phyloP scores from a whole-genome alignment of 2,329 filamentous ascomycete species.

The Bipolaris bicolor region DNA sequence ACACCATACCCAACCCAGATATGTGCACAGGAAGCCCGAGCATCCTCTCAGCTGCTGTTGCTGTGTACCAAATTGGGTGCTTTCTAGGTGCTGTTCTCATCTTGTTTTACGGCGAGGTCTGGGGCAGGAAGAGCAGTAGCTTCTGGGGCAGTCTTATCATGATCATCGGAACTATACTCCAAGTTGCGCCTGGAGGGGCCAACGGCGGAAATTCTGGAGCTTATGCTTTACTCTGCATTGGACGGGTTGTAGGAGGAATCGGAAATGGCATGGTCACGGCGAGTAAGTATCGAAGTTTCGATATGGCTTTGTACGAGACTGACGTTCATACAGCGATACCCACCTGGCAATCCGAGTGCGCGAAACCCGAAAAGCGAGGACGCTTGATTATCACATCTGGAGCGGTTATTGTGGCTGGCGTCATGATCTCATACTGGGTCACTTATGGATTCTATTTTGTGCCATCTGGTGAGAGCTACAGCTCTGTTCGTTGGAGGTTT shows the following conservation, averaged over 20 bases:
- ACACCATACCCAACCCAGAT: constrained; percentile 7
- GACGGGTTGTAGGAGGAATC: constrained; percentile 31
- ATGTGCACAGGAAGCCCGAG: constrained; percentile 26
- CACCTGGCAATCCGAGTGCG: constrained; percentile 27
- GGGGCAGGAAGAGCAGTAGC: constrained; percentile 53
- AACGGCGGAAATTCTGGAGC: constrained; percentile 56
- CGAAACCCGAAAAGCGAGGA: constrained; percentile 46
- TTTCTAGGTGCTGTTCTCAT: constrained; percentile 47
- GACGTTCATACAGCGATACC: constrained; percentile 8
- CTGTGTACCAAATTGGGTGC: constrained; percentile 47
- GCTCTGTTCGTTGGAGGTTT: constrained; percentile 37
- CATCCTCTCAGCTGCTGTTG: constrained; percentile 23
- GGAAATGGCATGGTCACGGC: constrained; percentile 57
- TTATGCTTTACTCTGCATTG: constrained; percentile 58
- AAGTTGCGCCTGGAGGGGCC: constrained; percentile 41
- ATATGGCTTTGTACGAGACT: constrained; percentile 21
- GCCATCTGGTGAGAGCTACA: constrained; percentile 2
- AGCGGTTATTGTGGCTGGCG: constrained; percentile 46
- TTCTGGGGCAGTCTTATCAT: constrained; percentile 26
- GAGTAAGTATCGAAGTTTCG: constrained; percentile 36
- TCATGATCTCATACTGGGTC: constrained; percentile 47
- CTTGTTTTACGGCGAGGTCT: constrained; percentile 59
- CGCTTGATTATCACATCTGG: constrained; percentile 47
- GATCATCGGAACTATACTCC: constrained; percentile 63
- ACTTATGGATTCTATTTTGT: constrained; percentile 41